These are phyloP conservation scores for Cucumis cinereus DNA, from an alignment of 306 rosid species.

Conservation along the genomic window DNA sequence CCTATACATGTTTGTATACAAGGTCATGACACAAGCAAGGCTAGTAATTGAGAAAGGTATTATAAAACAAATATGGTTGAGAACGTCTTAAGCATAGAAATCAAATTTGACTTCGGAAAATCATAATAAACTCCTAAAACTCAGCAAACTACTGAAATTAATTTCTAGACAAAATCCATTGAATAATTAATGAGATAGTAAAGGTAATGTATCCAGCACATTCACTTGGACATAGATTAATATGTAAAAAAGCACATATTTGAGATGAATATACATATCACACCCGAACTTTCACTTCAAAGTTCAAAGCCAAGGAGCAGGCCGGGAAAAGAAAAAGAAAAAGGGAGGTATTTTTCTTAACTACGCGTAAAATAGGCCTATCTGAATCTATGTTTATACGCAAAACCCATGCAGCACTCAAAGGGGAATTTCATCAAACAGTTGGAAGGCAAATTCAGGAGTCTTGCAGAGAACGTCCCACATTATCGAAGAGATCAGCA, in stretches of 20 bases:
- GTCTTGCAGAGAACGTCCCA: not conserved
- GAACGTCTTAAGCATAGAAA: not conserved
- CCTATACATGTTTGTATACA: not conserved
- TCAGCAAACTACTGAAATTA: not conserved
- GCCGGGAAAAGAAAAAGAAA: not conserved
- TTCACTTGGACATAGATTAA: not conserved
- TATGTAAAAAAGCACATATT: not conserved
- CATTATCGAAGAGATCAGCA: not conserved
- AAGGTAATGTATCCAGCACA: not conserved
- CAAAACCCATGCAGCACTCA: not conserved
- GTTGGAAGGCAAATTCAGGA: not conserved
- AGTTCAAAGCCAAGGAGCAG: not conserved
- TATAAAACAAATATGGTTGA: not conserved
- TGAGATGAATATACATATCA: not conserved
- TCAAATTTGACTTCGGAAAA: not conserved
- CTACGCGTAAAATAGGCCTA: not conserved
- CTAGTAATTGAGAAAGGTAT: not conserved
- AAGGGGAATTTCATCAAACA: conserved; percentile 18
- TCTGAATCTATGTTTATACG: not conserved
- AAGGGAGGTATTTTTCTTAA: not conserved
- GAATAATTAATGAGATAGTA: not conserved
- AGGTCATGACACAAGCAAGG: not conserved
- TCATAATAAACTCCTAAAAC: not conserved
- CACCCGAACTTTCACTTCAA: not conserved
- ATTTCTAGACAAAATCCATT: not conserved